These are phyloP conservation scores for Elaeis guineensis DNA, from an alignment of 176 grass and related monocot species.

Conservation along the genomic window DNA sequence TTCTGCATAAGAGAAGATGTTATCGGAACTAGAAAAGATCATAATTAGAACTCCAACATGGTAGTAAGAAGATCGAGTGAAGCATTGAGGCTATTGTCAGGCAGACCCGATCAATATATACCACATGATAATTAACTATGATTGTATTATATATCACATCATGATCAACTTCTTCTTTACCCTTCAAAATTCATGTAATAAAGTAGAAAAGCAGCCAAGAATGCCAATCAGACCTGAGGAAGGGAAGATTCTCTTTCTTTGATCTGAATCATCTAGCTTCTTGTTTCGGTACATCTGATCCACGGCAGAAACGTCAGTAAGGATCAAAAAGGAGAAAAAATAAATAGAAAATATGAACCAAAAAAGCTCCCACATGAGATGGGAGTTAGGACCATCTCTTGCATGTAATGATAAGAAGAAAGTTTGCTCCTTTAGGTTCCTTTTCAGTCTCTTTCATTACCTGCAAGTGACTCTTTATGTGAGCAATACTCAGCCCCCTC, in stretches of 20 bases:
- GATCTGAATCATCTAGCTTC: slow-evolving; percentile 59
- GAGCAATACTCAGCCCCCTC: slow-evolving; percentile 82
- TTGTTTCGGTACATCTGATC: slow-evolving; percentile 96
- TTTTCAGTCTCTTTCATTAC: slow-evolving; percentile 23
- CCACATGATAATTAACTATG: no score
- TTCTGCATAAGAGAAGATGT: no score
- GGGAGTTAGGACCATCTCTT: background rate
- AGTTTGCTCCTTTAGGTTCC: background rate
- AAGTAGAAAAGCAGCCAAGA: background rate
- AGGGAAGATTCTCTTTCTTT: slow-evolving; percentile 36
- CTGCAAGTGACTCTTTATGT: slow-evolving; percentile 99
- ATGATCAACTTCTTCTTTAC: no score
- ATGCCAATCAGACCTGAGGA: slow-evolving; percentile 38
- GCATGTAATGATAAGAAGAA: no score
- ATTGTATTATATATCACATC: no score
- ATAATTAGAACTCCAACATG: no score
- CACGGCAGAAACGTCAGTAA: background rate
- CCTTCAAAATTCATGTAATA: background rate
- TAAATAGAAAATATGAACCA: background rate
- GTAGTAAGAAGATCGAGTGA: no score
- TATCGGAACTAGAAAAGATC: no score
- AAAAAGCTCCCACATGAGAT: background rate
- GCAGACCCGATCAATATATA: no score
- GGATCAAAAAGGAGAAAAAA: background rate
- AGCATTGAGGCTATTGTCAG: no score